These are phyloP conservation scores for Sporothrix variecibatus DNA, from an alignment of 2,329 filamentous ascomycete species.

Conservation along the genomic window DNA sequence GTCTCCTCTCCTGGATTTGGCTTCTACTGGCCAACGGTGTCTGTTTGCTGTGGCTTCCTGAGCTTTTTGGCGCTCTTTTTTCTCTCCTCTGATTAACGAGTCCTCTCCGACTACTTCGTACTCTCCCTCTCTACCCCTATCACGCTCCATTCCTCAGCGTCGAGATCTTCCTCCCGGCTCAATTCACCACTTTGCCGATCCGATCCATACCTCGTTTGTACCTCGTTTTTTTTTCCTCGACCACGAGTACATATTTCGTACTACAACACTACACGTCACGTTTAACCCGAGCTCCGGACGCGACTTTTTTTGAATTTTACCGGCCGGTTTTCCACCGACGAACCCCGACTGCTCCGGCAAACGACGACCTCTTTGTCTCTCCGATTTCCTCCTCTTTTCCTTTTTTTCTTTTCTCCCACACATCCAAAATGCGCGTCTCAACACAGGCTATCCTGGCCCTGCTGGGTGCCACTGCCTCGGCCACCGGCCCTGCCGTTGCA, in stretches of 20 bases:
- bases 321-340: not conserved
- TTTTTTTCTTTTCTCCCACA: not conserved
- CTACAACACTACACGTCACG: not conserved
- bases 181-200: conserved; percentile 4
- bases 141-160: conserved; percentile 5
- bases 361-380: not conserved
- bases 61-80: not conserved
- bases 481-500: not conserved
- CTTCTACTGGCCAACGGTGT: not conserved
- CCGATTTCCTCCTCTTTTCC: no score
- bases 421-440: conserved; percentile 4
- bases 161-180: not conserved
- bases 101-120: not conserved
- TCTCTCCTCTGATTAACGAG: not conserved
- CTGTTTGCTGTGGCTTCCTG: conserved; percentile 2
- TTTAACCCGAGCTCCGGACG: not conserved
- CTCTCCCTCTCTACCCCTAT: not conserved
- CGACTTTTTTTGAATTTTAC: not conserved
- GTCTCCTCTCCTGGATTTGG: not conserved
- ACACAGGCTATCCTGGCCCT: conserved; percentile 8
- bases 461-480: not conserved
- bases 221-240: no score
- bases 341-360: not conserved
- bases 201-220: not conserved
- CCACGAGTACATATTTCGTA: not conserved